These are phyloP conservation scores for Aureoboletus auriporus DNA, from an alignment of 768 basidiomycete species.

Conservation along the genomic window DNA sequence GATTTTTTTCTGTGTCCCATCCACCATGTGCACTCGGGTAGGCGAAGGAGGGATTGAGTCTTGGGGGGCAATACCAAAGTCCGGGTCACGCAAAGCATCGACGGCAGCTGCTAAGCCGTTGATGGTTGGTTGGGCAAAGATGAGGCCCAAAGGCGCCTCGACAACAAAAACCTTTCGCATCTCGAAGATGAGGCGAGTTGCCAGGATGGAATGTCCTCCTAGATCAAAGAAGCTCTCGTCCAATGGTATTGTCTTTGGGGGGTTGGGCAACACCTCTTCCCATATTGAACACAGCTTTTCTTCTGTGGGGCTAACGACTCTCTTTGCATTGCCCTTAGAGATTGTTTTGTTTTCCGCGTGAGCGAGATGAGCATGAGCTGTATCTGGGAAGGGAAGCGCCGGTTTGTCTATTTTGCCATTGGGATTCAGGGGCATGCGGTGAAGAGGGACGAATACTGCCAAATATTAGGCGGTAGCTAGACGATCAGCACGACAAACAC, in stretches of 20 bases:
- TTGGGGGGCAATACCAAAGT: slow-evolving; percentile 65
- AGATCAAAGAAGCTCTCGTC: slow-evolving; percentile 98
- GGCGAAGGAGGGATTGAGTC: slow-evolving; percentile 18
- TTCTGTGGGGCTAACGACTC: slow-evolving; percentile 63
- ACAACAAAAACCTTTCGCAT: slow-evolving; percentile 90
- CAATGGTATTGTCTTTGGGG: slow-evolving; percentile 72
- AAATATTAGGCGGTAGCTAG: slow-evolving; percentile 1
- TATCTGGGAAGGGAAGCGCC: slow-evolving; percentile 97
- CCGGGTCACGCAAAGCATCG: slow-evolving; percentile 69
- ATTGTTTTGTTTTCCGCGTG: slow-evolving; percentile 37
- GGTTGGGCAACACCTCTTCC: slow-evolving; percentile 73
- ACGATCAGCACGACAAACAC: background rate
- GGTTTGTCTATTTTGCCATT: slow-evolving; percentile 99
- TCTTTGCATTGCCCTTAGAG: slow-evolving; percentile 28
- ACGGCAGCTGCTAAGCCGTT: slow-evolving; percentile 69
- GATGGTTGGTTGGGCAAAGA: slow-evolving; percentile 91
- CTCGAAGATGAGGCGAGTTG: slow-evolving; percentile 95
- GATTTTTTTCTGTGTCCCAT: slow-evolving; percentile 15
- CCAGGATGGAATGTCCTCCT: slow-evolving; percentile 97
- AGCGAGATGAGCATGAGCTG: slow-evolving; percentile 54
- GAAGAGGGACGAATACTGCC: slow-evolving; percentile 89
- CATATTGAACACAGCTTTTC: slow-evolving; percentile 82
- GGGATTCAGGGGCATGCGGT: slow-evolving; percentile 95
- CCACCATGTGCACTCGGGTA: slow-evolving; percentile 11
- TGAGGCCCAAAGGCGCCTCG: slow-evolving; percentile 84